These are phyloP conservation scores for Leptographium galeiforme DNA, from an alignment of 2,329 filamentous ascomycete genomes.

Conservation along the genomic window DNA sequence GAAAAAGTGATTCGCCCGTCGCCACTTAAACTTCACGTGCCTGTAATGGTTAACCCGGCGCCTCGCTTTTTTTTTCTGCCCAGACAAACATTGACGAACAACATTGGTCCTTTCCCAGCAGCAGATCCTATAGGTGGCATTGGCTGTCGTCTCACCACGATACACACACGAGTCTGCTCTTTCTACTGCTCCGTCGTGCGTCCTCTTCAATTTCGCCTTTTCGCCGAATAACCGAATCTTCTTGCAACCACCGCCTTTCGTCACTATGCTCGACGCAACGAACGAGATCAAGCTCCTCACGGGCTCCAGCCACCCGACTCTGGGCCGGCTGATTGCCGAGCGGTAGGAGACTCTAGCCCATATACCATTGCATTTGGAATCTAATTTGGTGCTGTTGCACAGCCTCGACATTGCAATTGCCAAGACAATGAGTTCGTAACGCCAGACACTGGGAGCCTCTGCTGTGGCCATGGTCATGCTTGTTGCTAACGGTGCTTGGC, in stretches of 20 bases:
- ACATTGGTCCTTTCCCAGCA: too few species aligned
- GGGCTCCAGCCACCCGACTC: conserved; percentile 25
- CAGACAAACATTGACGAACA: too few species aligned
- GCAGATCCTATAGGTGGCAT: neutral
- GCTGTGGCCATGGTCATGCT: neutral
- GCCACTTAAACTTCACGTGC: neutral
- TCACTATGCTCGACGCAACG: conserved; percentile 11
- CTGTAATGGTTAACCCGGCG: neutral
- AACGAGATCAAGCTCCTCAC: conserved; percentile 28
- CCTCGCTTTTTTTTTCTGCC: neutral
- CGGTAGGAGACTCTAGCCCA: conserved; percentile 15
- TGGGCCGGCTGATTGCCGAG: conserved; percentile 23
- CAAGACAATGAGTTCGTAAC: conserved; percentile 10
- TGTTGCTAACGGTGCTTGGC: neutral
- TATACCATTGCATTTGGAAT: neutral
- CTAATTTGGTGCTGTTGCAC: neutral
- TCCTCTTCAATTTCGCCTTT: neutral
- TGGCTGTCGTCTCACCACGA: neutral
- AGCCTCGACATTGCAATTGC: conserved; percentile 13
- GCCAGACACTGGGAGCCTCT: neutral
- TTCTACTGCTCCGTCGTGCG: neutral
- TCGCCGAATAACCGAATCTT: neutral
- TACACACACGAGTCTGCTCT: neutral
- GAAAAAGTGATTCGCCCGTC: neutral
- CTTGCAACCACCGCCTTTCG: neutral